phyloP scores from a whole-genome alignment of 495 filamentous ascomycete genomes.

The Geoglossum glabrum region DNA sequence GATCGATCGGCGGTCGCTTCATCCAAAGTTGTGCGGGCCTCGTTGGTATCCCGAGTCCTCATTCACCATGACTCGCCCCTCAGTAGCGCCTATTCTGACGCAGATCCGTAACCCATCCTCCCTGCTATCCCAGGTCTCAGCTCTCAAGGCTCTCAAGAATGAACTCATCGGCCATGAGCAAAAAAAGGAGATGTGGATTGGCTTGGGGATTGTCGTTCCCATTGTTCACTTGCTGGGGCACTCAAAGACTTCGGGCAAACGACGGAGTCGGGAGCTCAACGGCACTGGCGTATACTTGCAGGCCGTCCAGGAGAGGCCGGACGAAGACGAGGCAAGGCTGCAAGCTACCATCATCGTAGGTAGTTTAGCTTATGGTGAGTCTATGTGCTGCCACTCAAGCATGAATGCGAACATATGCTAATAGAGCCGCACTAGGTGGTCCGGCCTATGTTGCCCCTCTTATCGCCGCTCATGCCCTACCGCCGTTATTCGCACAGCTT shows the following conservation, averaged over 20 bases:
- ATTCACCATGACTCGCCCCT: neutral
- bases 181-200: conserved; percentile 60
- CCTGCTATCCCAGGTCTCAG: conserved; percentile 36
- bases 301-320: conserved; percentile 20
- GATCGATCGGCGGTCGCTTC: neutral
- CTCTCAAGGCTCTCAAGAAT: conserved; percentile 62
- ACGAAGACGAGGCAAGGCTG: conserved; percentile 44
- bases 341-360: conserved; percentile 65
- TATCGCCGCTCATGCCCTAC: conserved; percentile 40
- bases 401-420: neutral
- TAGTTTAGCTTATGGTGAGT: conserved; percentile 65
- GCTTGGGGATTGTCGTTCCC: conserved; percentile 43
- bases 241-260: neutral
- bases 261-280: neutral
- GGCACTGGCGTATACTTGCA: conserved; percentile 7
- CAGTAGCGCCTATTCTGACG: conserved; percentile 27
- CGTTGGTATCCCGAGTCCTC: neutral
- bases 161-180: conserved; percentile 76
- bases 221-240: conserved; percentile 38
- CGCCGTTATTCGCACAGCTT: conserved; percentile 44
- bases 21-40: neutral
- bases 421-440: conserved; percentile 36
- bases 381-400: neutral
- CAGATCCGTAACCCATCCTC: conserved; percentile 42
- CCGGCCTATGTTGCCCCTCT: conserved; percentile 58